These are phyloP conservation scores for Leishmania tropica DNA, from an alignment of 208 protist species.

Conservation along the genomic window DNA sequence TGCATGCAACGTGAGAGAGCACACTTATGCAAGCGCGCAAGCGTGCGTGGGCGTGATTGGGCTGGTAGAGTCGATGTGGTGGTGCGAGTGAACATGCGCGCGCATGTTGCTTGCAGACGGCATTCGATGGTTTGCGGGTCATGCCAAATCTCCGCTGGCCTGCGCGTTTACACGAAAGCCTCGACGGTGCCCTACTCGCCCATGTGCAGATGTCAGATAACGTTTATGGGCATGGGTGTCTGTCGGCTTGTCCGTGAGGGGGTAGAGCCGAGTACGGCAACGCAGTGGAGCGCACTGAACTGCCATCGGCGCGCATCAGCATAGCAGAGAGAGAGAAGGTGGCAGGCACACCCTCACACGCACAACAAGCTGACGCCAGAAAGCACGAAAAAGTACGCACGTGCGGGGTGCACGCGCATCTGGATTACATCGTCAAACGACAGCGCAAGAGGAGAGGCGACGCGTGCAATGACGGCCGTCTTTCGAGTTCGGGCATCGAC, in stretches of 20 bases:
- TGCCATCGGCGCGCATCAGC: neutral
- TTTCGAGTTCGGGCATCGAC: neutral
- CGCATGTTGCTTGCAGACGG: neutral
- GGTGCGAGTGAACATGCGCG: neutral
- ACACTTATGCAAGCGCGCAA: neutral
- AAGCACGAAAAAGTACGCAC: neutral
- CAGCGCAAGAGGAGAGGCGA: neutral
- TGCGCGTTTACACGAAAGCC: constrained; percentile 1
- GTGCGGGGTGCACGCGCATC: neutral
- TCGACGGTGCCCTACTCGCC: neutral
- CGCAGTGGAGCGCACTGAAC: neutral
- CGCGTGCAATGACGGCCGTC: neutral
- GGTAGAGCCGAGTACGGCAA: neutral
- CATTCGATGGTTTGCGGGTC: neutral
- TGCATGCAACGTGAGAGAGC: neutral
- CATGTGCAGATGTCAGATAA: neutral
- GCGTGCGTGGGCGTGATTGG: neutral
- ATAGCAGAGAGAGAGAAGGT: neutral
- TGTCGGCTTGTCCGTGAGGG: neutral
- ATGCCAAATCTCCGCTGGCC: neutral
- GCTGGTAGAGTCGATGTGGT: neutral
- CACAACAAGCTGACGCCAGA: neutral
- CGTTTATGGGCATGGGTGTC: neutral
- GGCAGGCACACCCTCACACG: neutral
- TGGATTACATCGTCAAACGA: constrained; percentile 12